Conservation (phyloP, 108 stramenopile genomes). For the Mediolabrus comicus region DNA sequence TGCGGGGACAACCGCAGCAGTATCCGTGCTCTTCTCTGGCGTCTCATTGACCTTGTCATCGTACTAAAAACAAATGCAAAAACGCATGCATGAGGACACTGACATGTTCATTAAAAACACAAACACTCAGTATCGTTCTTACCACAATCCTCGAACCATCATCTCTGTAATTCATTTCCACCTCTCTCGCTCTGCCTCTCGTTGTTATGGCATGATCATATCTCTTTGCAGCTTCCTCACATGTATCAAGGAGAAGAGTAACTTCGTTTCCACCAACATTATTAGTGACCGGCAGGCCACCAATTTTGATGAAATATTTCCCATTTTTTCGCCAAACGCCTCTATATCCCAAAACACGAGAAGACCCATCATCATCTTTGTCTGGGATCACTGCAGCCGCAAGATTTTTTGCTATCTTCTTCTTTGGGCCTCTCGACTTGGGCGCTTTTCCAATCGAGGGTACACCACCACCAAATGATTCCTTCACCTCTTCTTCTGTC, state of each 20-base stretch:
- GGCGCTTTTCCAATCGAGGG: constrained; percentile 33
- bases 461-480: constrained; percentile 19
- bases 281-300: constrained; percentile 31
- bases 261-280: background rate
- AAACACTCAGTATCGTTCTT: too few species aligned
- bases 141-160: constrained; percentile 67
- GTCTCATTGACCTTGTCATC: constrained; percentile 11
- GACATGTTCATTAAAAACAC: too few species aligned
- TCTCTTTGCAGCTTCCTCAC: constrained; percentile 69
- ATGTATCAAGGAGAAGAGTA: constrained; percentile 53
- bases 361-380: constrained; percentile 66
- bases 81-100: too few species aligned
- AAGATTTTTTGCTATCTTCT: constrained; percentile 30
- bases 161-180: constrained; percentile 63
- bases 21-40: constrained; percentile 12
- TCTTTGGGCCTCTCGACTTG: constrained; percentile 47
- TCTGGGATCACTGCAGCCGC: constrained; percentile 33
- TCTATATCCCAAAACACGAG: constrained; percentile 65
- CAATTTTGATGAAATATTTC: constrained; percentile 77
- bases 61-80: background rate
- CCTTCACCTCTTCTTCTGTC: constrained; percentile 3
- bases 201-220: constrained; percentile 56
- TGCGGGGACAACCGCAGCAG: constrained; percentile 43
- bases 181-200: constrained; percentile 17
- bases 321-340: constrained; percentile 76